Conservation (phyloP, 163 green algal genomes). For the Smithsoniella earleae region DNA sequence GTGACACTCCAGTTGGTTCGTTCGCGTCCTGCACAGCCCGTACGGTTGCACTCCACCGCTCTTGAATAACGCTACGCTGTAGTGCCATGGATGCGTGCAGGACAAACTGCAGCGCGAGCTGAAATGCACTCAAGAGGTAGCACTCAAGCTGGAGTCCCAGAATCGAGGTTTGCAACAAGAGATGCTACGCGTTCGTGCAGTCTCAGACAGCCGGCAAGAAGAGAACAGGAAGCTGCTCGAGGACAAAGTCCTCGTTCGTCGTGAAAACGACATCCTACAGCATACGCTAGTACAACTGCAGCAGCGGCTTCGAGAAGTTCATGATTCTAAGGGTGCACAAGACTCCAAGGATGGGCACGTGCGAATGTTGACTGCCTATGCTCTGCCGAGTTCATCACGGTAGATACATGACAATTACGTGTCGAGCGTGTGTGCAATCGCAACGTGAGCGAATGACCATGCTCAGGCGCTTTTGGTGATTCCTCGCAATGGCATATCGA, state of each 20-base stretch:
- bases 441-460: no score
- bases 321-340: no score
- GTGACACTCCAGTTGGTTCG: background rate
- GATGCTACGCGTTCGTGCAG: background rate
- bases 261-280: constrained; percentile 3
- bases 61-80: background rate
- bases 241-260: background rate
- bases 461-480: no score
- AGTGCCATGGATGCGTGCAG: background rate
- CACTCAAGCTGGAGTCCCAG: constrained; percentile 13
- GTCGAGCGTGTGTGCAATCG: no score
- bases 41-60: background rate
- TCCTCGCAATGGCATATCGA: no score
- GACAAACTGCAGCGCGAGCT: background rate
- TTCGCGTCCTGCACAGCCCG: background rate
- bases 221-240: background rate
- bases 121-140: background rate
- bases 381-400: no score
- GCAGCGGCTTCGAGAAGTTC: constrained; percentile 3
- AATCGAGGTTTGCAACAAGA: background rate
- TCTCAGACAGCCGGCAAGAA: background rate
- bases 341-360: no score
- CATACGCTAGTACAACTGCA: background rate
- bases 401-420: no score
- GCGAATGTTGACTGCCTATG: no score